A percentile compares a stretch with the other conserved stretches of the same genome.
Evolutionary conservation across 192 early-diverging fungal species (phyloP).

Genomic region (Pilobolus umbonatus): DNA sequence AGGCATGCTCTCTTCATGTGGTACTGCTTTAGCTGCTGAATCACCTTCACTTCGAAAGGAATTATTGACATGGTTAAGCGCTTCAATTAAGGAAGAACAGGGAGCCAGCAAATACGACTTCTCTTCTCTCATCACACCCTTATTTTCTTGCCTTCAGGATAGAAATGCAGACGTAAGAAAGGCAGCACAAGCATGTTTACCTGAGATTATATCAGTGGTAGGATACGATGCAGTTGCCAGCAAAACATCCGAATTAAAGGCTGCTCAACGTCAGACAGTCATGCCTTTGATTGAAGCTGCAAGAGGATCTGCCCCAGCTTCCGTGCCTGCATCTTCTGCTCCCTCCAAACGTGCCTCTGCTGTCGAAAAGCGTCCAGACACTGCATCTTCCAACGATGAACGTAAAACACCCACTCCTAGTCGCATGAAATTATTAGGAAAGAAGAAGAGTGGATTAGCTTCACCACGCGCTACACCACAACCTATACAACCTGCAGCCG

Average conservation of each 20-base stretch:
- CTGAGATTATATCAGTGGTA: conserved; percentile 59
- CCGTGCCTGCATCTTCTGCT: background rate
- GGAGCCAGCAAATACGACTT: conserved; percentile 3
- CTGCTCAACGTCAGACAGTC: conserved; percentile 67
- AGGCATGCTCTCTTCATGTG: conserved; percentile 55
- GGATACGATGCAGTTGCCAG: conserved; percentile 70
- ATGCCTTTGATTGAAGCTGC: conserved; percentile 72
- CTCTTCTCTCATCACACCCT: conserved; percentile 46
- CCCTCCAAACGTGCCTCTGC: conserved; percentile 4
- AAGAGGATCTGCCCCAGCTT: conserved; percentile 38
- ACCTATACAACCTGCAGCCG: background rate
- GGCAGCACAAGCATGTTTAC: conserved; percentile 67
- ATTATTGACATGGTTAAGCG: conserved; percentile 75
- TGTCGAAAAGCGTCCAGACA: background rate
- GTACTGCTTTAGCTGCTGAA: conserved; percentile 65
- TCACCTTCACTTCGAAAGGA: conserved; percentile 88
- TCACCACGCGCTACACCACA: conserved; percentile 6
- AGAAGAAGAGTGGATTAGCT: conserved; percentile 11
- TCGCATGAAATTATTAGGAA: background rate
- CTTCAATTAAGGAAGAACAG: conserved; percentile 49
- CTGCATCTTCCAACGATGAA: background rate
- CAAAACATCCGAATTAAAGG: conserved; percentile 71
- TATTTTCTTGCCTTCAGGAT: conserved; percentile 84
- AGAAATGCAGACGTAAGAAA: conserved; percentile 88
- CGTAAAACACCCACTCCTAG: background rate